These are phyloP conservation scores for Exophiala aquamarina DNA, from an alignment of 2,329 filamentous ascomycete species.

Conservation along the genomic window DNA sequence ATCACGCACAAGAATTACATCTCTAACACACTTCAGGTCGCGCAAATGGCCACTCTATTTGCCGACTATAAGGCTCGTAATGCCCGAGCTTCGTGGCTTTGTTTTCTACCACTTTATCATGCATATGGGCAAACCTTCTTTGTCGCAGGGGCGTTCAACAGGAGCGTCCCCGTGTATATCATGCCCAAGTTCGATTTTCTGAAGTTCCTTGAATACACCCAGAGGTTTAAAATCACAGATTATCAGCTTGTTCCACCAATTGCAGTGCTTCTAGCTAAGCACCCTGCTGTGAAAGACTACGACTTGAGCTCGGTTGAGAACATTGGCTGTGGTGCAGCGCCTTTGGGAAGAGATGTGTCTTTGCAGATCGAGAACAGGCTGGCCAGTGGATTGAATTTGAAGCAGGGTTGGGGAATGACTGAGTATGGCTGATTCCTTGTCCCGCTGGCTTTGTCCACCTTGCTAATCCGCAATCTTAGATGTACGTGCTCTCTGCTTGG, in stretches of 20 bases:
- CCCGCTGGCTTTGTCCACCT: not conserved
- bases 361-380: constrained; percentile 61
- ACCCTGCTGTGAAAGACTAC: constrained; percentile 63
- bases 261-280: constrained; percentile 70
- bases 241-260: constrained; percentile 73
- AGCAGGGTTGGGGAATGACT: constrained; percentile 87
- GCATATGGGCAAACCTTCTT: constrained; percentile 72
- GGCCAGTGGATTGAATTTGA: constrained; percentile 51
- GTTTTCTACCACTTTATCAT: constrained; percentile 77
- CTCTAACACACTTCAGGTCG: constrained; percentile 52
- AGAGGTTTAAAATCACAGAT: constrained; percentile 67
- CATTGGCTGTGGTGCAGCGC: constrained; percentile 68
- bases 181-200: constrained; percentile 77
- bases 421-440: constrained; percentile 55
- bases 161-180: constrained; percentile 69
- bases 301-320: constrained; percentile 66
- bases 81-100: constrained; percentile 51
- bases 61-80: constrained; percentile 49
- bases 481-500: constrained; percentile 68
- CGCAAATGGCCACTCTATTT: constrained; percentile 36
- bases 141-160: constrained; percentile 57
- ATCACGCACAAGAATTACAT: constrained; percentile 77
- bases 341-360: constrained; percentile 58
- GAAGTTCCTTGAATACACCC: constrained; percentile 66
- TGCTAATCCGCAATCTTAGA: constrained; percentile 28